Base-by-base conservation (phyloP, 768 basidiomycete genomes). In the Pholiota conissans region DNA sequence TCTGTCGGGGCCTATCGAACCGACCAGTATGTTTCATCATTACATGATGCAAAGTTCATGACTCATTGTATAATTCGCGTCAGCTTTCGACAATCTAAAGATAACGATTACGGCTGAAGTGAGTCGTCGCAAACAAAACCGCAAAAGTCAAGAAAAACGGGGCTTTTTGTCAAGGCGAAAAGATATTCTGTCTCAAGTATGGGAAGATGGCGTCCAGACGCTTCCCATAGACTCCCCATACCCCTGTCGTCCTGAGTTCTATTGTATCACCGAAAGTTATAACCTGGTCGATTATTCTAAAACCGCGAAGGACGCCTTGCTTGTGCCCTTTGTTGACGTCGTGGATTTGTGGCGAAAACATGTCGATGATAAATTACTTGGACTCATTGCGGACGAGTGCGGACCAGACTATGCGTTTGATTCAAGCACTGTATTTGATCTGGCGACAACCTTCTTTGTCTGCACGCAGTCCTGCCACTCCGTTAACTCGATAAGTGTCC, bases 371-470 rank as follows among this genome's bases (percentile, higher is more conserved):
- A 46, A 51, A 40, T 32, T 50, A 16, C 9, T 52, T 30, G 16
- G 14, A 16, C 34, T 61, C 6, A 48, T 58, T 30, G 37, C 13
- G 14, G 14, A 13, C 2, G 45, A 32, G 2, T 29, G 40, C 28
- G 28, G 32, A 4, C 32, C 27, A 5, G 40, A 57, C 5, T 45
- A 55, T 20, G 13, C 14, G 3, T 50, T 49, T 32, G 39, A 61
- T 26, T 29, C 26, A 30, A 29, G 22, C n/a, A 61, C 22, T n/a
- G 52, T 57, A 16, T 14, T 61, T 7, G 26, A 55, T 26, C 52
- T 61, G 4, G 60, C 60, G 3, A 57, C 52, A 8, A 57, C 60
- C 2, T 26, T 50, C 10, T 61, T 61, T 22, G 26, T n/a, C 10
- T 53, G 52, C 29, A 5, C 22, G n/a, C n/a, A n/a, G n/a, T n/a